Conservation (phyloP, 2,329 filamentous ascomycete species). For the Didymella segeticola region DNA sequence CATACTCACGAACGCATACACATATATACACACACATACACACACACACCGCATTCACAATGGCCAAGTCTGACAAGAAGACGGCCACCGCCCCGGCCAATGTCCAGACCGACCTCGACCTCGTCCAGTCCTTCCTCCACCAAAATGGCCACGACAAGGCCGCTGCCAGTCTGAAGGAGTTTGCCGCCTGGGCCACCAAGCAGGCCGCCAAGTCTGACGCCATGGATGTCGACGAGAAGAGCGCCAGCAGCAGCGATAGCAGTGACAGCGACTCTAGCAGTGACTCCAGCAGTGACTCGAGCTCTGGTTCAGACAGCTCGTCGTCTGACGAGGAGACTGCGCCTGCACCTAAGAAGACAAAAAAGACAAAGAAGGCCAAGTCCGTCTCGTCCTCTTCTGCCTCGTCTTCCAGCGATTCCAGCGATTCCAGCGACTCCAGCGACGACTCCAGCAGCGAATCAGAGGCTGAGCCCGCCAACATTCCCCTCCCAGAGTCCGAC, state of each 20-base stretch:
- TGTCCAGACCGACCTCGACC: slow-evolving; percentile 31
- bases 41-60: slow-evolving; percentile 16
- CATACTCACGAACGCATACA: no score
- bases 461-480: slow-evolving; percentile 33
- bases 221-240: slow-evolving; percentile 42
- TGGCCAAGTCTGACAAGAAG: slow-evolving; percentile 37
- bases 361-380: slow-evolving; percentile 26
- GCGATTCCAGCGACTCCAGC: slow-evolving; percentile 24
- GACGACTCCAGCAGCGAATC: slow-evolving; percentile 26
- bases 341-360: slow-evolving; percentile 24
- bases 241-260: slow-evolving; percentile 31
- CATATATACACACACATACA: background rate
- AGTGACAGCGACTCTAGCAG: slow-evolving; percentile 22
- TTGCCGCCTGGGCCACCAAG: slow-evolving; percentile 40
- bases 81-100: slow-evolving; percentile 15
- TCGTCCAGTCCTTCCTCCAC: slow-evolving; percentile 44
- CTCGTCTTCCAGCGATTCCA: slow-evolving; percentile 17
- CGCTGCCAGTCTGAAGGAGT: slow-evolving; percentile 35
- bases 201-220: slow-evolving; percentile 24
- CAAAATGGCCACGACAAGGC: slow-evolving; percentile 44
- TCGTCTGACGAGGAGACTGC: slow-evolving; percentile 27
- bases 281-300: slow-evolving; percentile 10
- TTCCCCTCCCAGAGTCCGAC: slow-evolving; percentile 37
- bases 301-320: slow-evolving; percentile 44
- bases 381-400: slow-evolving; percentile 28